Conservation (phyloP, 768 basidiomycete species). For the Gymnopilus dilepis region DNA sequence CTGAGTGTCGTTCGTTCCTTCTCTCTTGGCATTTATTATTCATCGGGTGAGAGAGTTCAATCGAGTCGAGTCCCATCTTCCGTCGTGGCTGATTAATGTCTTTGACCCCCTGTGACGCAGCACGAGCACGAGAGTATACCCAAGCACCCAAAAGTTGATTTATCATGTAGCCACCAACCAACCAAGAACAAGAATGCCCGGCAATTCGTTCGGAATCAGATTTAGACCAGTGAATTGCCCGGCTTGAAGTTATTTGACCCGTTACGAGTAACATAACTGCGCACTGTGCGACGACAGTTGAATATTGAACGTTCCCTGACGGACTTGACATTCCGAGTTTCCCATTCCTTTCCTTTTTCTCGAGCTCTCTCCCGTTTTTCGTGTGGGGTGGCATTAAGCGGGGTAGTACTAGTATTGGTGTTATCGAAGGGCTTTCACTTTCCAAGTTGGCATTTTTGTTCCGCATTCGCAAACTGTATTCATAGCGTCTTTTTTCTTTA, state of each 20-base stretch:
- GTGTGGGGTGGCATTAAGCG: not conserved
- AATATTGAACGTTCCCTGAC: too few species aligned
- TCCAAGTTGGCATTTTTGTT: too few species aligned
- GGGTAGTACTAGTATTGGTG: too few species aligned
- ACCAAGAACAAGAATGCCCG: not conserved
- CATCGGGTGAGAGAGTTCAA: conserved; percentile 1
- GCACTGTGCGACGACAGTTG: conserved; percentile 1
- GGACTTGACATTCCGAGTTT: not conserved
- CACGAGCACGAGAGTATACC: not conserved
- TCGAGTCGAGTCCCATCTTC: not conserved
- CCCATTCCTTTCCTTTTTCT: not conserved
- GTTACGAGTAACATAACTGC: not conserved
- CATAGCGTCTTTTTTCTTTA: not conserved
- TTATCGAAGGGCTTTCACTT: too few species aligned
- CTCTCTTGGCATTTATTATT: not conserved
- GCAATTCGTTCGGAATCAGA: too few species aligned
- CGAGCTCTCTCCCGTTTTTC: too few species aligned
- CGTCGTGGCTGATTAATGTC: not conserved
- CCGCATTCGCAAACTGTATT: not conserved
- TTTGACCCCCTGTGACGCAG: not conserved
- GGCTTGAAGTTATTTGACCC: too few species aligned
- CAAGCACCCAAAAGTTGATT: conserved; percentile 6
- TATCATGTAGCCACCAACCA: not conserved
- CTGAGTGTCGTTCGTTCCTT: not conserved
- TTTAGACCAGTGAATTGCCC: too few species aligned